These are phyloP conservation scores for Chlamydomonas reinhardtii DNA, from an alignment of 163 green algal genomes.

Conservation along the genomic window DNA sequence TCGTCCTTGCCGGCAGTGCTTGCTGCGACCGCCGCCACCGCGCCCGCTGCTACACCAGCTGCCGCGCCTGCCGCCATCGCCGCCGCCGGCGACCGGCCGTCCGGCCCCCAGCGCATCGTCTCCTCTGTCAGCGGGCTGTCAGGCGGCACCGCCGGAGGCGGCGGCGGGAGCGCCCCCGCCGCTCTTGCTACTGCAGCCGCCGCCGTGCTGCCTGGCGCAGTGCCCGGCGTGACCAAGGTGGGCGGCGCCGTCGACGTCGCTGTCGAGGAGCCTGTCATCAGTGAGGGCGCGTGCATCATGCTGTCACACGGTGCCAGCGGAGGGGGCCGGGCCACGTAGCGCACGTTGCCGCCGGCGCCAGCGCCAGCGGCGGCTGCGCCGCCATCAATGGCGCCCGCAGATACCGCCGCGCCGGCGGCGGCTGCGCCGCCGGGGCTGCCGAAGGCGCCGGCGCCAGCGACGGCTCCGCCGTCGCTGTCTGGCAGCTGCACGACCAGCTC, in stretches of 20 bases:
- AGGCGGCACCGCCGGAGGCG: background rate
- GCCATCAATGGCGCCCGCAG: background rate
- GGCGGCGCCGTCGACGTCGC: no score
- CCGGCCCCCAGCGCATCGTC: no score
- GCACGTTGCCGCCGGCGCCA: background rate
- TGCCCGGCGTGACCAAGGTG: background rate
- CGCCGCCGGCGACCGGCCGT: background rate
- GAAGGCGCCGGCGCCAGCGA: background rate
- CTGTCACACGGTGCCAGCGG: constrained; percentile 18
- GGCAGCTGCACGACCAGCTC: constrained; percentile 3
- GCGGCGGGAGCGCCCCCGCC: background rate
- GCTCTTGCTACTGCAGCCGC: background rate
- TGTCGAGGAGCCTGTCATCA: no score
- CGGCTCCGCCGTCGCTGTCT: background rate
- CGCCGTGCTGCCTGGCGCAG: no score
- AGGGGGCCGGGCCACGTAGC: constrained; percentile 3
- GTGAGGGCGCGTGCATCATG: background rate
- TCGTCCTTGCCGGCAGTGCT: background rate
- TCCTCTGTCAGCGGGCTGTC: background rate
- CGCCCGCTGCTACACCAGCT: no score
- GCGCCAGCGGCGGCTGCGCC: no score
- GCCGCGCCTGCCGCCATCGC: background rate
- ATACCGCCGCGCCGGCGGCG: background rate
- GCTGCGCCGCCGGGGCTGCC: background rate
- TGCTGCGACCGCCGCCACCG: background rate